Conservation (phyloP, 257 asterid genomes). For the Solanum sejunctum region DNA sequence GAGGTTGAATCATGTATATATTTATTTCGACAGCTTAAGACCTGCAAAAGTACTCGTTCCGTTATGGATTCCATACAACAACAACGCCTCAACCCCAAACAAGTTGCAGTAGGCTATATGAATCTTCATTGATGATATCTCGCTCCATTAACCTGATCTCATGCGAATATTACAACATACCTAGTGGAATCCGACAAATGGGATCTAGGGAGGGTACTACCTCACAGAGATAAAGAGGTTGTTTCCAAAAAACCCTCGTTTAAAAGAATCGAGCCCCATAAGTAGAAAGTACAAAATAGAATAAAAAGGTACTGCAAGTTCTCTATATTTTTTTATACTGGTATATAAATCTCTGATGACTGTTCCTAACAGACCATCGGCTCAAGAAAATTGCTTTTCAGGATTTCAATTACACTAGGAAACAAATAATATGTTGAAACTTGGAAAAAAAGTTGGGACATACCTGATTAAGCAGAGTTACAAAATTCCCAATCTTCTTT, state of each 20-base stretch:
- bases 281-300: neutral
- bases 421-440: neutral
- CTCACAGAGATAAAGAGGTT: no score
- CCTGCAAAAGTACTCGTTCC: neutral
- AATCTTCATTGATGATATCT: neutral
- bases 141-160: neutral
- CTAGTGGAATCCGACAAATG: no score
- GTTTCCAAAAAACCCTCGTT: no score
- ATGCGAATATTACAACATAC: neutral
- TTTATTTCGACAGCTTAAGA: neutral
- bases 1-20: neutral
- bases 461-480: slow-evolving; percentile 34
- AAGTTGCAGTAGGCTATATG: neutral
- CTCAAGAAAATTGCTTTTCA: neutral
- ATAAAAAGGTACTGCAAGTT: neutral
- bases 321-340: neutral
- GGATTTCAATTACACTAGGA: neutral
- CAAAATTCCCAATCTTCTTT: slow-evolving; percentile 76
- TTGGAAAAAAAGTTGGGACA: neutral
- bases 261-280: no score
- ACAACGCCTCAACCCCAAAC: neutral
- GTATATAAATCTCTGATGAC: neutral
- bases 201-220: no score
- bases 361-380: neutral
- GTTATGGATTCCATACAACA: neutral